A percentile compares a stretch with the other conserved stretches of the same genome.
Evolutionary conservation across 208 protist genomes (phyloP).

Genomic region (Herpetomonas muscarum): DNA sequence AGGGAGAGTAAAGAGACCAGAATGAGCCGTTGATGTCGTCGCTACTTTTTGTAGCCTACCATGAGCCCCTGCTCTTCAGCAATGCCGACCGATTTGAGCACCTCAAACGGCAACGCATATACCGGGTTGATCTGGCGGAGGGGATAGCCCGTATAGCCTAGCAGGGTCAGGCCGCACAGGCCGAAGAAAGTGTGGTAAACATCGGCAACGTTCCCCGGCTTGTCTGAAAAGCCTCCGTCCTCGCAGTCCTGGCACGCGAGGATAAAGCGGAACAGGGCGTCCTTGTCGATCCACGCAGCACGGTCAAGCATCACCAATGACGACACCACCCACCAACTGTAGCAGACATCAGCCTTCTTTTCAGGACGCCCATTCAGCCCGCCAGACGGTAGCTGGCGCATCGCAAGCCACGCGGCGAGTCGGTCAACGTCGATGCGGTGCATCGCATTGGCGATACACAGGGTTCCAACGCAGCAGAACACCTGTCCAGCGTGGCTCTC

Average conservation of each 20-base stretch:
- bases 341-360: conserved; percentile 99
- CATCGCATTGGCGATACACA: conserved; percentile 92
- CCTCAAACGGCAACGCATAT: conserved; percentile 85
- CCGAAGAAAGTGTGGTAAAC: conserved; percentile 99
- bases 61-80: conserved; percentile 43
- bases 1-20: not conserved
- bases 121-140: conserved; percentile 82
- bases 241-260: conserved; percentile 95
- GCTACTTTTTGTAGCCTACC: conserved; percentile 24
- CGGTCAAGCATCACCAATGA: conserved; percentile 92
- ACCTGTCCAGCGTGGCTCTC: conserved; percentile 98
- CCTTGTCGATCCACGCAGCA: conserved; percentile 94
- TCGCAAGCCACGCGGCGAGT: conserved; percentile 97
- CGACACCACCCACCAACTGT: conserved; percentile 99
- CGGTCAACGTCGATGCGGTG: conserved; percentile 90
- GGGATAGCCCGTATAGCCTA: conserved; percentile 79
- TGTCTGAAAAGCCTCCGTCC: conserved; percentile 97
- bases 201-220: conserved; percentile 97
- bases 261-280: conserved; percentile 94
- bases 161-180: conserved; percentile 92
- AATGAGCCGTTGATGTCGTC: not conserved
- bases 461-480: conserved; percentile 96
- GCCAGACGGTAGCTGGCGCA: conserved; percentile 97
- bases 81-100: conserved; percentile 61
- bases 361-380: conserved; percentile 99